phyloP scores from a whole-genome alignment of 2,329 filamentous ascomycete species.

The Penicillium decumbens region DNA sequence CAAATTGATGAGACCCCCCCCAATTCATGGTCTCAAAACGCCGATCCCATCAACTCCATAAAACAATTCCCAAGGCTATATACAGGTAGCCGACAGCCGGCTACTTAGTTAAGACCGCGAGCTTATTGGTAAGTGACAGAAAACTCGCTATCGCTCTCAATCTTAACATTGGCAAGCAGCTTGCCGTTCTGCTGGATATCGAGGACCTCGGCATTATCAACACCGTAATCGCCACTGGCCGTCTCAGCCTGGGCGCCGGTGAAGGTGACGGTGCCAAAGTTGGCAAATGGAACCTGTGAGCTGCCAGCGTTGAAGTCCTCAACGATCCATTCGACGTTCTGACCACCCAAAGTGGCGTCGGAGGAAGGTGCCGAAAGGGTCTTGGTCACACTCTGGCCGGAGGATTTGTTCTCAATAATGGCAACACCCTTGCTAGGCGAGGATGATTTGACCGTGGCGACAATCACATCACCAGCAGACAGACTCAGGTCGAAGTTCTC shows the following conservation, averaged over 20 bases:
- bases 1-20: background rate
- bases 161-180: slow-evolving; percentile 29
- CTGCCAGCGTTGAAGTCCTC: slow-evolving; percentile 49
- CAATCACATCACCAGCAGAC: slow-evolving; percentile 45
- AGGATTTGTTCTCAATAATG: slow-evolving; percentile 51
- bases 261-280: slow-evolving; percentile 47
- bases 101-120: background rate
- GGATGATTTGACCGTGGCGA: slow-evolving; percentile 36
- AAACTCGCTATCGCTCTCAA: slow-evolving; percentile 26
- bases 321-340: slow-evolving; percentile 61
- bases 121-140: slow-evolving; percentile 21
- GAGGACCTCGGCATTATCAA: slow-evolving; percentile 41
- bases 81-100: background rate
- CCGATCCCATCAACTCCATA: background rate
- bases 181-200: slow-evolving; percentile 46
- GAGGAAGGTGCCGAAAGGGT: slow-evolving; percentile 45
- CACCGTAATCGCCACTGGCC: slow-evolving; percentile 23
- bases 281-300: slow-evolving; percentile 43
- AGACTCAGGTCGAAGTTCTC: slow-evolving; percentile 51
- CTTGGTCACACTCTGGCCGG: slow-evolving; percentile 51
- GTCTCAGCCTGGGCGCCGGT: slow-evolving; percentile 30
- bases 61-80: background rate
- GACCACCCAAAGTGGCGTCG: slow-evolving; percentile 47
- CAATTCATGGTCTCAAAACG: background rate
- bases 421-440: slow-evolving; percentile 45